Conservation (phyloP, 371 early-diverging fungal genomes). For the Rhizopus delemar region DNA sequence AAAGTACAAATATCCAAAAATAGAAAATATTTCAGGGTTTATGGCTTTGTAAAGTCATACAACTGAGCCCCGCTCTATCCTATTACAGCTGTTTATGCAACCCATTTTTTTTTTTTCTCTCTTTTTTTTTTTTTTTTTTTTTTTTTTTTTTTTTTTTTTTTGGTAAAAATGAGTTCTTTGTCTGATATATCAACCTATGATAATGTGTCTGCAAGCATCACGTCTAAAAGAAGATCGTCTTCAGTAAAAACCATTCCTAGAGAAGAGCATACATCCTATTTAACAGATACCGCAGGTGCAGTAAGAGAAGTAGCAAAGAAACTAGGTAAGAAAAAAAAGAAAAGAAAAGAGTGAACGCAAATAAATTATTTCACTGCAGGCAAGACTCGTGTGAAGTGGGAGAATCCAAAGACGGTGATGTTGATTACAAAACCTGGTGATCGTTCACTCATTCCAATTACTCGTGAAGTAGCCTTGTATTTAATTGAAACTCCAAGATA, state of each 20-base stretch:
- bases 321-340: constrained; percentile 26
- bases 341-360: neutral
- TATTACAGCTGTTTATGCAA: neutral
- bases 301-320: constrained; percentile 48
- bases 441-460: constrained; percentile 68
- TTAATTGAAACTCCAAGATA: constrained; percentile 61
- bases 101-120: neutral
- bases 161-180: constrained; percentile 7
- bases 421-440: constrained; percentile 92
- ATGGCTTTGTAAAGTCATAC: neutral
- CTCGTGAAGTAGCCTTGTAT: constrained; percentile 81
- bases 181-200: constrained; percentile 23
- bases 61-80: neutral
- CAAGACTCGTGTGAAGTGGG: constrained; percentile 61
- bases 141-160: constrained; percentile 9
- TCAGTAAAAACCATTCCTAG: constrained; percentile 23
- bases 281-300: constrained; percentile 46
- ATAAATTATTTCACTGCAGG: constrained; percentile 22
- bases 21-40: too few species aligned
- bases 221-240: constrained; percentile 5
- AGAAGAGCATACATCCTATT: constrained; percentile 23
- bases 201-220: too few species aligned
- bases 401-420: constrained; percentile 72
- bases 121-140: constrained; percentile 12
- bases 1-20: too few species aligned